These are phyloP conservation scores for Diaporthe helianthi DNA, from an alignment of 2,329 filamentous ascomycete genomes.

Conservation along the genomic window DNA sequence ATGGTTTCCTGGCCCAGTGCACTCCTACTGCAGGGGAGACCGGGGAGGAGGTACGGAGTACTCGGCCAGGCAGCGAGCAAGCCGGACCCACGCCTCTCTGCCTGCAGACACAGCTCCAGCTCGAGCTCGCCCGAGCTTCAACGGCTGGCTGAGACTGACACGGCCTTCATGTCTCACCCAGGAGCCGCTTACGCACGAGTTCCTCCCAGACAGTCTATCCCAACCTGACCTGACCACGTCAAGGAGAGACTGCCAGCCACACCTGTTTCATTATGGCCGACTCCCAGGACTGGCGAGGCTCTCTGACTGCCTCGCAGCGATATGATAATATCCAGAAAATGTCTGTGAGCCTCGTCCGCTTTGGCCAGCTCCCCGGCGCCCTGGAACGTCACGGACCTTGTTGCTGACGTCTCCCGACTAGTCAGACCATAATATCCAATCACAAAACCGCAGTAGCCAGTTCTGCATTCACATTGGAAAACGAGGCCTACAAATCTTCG, in stretches of 20 bases:
- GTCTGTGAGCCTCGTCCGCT: slow-evolving; percentile 50
- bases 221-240: background rate
- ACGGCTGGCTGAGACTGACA: slow-evolving; percentile 24
- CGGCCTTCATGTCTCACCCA: slow-evolving; percentile 12
- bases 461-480: slow-evolving; percentile 71
- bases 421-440: slow-evolving; percentile 38
- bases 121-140: background rate
- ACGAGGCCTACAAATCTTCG: slow-evolving; percentile 65
- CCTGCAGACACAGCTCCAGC: background rate
- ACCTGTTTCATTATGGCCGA: slow-evolving; percentile 35
- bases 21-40: background rate
- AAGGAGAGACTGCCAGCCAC: background rate
- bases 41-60: background rate
- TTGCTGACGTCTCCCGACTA: slow-evolving; percentile 11
- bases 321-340: slow-evolving; percentile 69
- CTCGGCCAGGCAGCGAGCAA: background rate
- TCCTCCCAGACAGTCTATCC: background rate
- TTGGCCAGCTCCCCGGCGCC: no score
- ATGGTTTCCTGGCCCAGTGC: background rate
- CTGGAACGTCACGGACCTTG: background rate
- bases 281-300: slow-evolving; percentile 54
- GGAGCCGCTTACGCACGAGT: slow-evolving; percentile 8
- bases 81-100: slow-evolving; percentile 15
- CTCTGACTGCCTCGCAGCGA: slow-evolving; percentile 64
- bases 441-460: slow-evolving; percentile 36